Evolutionary conservation across 202 grass and related monocot species (phyloP).

Genomic region (Zizania palustris): DNA sequence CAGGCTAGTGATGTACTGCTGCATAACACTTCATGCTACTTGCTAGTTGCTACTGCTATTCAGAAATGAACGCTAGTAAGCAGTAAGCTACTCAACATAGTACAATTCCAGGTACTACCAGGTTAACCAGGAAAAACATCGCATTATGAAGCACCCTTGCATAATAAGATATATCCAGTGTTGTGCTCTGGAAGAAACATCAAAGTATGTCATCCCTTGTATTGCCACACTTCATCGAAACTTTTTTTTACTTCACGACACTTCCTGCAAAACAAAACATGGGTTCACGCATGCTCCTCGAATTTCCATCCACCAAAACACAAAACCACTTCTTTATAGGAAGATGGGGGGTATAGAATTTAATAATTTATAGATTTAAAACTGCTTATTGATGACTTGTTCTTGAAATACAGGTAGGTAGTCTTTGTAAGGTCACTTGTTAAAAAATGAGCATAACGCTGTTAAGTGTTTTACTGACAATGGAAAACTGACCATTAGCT

Average conservation of each 20-base stretch:
- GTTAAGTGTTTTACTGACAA: neutral
- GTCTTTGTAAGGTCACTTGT: neutral
- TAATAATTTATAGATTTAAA: neutral
- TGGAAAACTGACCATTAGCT: slow-evolving; percentile 52
- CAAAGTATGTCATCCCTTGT: neutral
- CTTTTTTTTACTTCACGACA: slow-evolving; percentile 24
- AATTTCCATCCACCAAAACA: neutral
- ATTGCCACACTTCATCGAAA: neutral
- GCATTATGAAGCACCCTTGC: slow-evolving; percentile 20
- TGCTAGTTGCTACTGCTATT: neutral
- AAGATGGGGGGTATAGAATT: neutral
- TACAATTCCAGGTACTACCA: slow-evolving; percentile 21
- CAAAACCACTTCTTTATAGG: slow-evolving; percentile 2
- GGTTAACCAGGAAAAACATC: slow-evolving; percentile 3
- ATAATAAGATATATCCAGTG: slow-evolving; percentile 8
- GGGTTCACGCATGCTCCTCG: neutral
- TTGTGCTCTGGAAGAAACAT: neutral
- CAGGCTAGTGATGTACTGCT: neutral
- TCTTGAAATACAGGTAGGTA: neutral
- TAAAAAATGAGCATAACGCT: neutral
- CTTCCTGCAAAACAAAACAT: slow-evolving; percentile 22
- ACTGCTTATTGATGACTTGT: neutral
- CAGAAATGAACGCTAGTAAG: neutral
- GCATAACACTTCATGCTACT: neutral
- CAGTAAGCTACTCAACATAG: neutral